Conservation (phyloP, 176 grass and related monocot species). For the Aegilops speltoides region DNA sequence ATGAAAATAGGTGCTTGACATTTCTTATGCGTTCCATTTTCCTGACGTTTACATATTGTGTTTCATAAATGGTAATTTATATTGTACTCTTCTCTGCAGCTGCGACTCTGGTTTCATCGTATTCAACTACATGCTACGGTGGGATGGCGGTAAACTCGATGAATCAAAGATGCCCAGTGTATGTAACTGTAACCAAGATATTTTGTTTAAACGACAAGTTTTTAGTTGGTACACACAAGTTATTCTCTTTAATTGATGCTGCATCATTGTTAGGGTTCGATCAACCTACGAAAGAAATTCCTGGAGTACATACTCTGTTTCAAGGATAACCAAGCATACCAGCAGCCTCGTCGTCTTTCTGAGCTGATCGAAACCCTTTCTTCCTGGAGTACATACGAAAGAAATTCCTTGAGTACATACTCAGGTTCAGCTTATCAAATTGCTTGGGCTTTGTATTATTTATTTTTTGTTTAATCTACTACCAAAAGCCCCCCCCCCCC, state of each 20-base stretch:
- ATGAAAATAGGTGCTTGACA: neutral
- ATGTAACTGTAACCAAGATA: neutral
- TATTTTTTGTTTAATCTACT: neutral
- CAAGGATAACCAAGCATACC: neutral
- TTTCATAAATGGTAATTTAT: neutral
- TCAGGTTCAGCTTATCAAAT: neutral
- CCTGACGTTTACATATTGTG: neutral
- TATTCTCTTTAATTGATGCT: neutral
- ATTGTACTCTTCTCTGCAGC: neutral
- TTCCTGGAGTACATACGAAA: no score
- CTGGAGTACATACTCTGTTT: neutral
- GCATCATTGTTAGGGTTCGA: neutral
- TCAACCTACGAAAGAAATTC: neutral
- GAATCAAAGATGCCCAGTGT: neutral
- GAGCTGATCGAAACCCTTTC: neutral
- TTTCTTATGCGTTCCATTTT: neutral
- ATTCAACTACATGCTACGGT: neutral
- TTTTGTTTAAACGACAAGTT: neutral
- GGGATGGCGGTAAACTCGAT: neutral
- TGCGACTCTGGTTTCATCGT: neutral
- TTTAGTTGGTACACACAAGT: neutral
- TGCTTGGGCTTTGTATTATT: neutral
- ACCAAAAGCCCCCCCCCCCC: no score
- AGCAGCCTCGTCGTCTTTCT: neutral
- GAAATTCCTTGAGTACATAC: no score